Percentiles rank a stretch among this genome's conserved stretches.
Conservation (phyloP, 257 asterid species). For the Asclepias syriaca region DNA sequence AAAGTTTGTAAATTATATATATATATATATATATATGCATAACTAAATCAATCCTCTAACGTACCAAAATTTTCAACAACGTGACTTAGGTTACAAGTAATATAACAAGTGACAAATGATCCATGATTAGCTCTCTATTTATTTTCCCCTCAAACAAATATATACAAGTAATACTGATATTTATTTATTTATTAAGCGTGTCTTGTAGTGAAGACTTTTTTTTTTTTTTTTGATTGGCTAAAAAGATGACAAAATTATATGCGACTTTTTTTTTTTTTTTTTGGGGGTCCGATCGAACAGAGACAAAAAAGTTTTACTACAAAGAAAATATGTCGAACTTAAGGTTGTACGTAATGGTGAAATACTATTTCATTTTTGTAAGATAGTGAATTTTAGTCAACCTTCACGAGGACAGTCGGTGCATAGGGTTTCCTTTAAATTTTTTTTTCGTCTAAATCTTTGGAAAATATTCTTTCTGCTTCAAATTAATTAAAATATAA, state of each 20-base stretch:
- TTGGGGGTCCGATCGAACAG: neutral
- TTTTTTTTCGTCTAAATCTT: no score
- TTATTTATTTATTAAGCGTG: neutral
- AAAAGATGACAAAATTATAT: neutral
- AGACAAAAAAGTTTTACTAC: slow-evolving; percentile 7
- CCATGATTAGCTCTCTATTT: slow-evolving; percentile 9
- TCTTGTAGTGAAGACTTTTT: slow-evolving; percentile 18
- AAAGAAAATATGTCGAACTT: slow-evolving; percentile 1
- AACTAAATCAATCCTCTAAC: slow-evolving; percentile 14
- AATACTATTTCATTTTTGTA: slow-evolving; percentile 4
- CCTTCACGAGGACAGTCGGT: slow-evolving; percentile 22
- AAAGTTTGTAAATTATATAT: neutral
- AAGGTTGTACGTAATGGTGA: neutral
- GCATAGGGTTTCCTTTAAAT: neutral
- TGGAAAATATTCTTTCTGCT: no score
- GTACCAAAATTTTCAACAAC: neutral
- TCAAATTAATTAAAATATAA: no score
- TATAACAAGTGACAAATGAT: slow-evolving; percentile 2
- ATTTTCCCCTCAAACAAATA: neutral
- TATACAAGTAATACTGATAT: neutral
- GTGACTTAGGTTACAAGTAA: slow-evolving; percentile 19
- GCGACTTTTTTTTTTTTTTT: neutral
- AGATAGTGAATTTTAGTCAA: slow-evolving; percentile 10
- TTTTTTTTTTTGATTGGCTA: no score
- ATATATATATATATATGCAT: neutral